A percentile compares a stretch with the other conserved stretches of the same genome.
Conservation (phyloP, 805 yeast genomes). For the Kazachstania psychrophila region DNA sequence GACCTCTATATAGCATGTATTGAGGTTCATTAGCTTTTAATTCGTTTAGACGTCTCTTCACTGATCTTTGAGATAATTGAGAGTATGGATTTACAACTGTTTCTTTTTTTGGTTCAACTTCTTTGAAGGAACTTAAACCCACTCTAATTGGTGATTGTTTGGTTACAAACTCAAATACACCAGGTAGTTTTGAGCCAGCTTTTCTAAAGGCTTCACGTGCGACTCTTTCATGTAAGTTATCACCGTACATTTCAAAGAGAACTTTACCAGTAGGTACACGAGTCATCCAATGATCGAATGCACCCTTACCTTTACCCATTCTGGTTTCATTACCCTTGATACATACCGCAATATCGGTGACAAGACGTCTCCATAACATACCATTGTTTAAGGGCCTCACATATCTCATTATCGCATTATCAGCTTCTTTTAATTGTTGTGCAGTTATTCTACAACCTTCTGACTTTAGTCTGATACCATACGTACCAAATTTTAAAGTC, state of each 20-base stretch:
- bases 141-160: conserved; percentile 57
- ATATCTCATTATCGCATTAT: conserved; percentile 71
- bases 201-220: conserved; percentile 86
- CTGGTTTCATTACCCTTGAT: conserved; percentile 97
- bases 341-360: conserved; percentile 83
- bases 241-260: conserved; percentile 71
- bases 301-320: conserved; percentile 99
- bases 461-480: conserved; percentile 79
- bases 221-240: conserved; percentile 72
- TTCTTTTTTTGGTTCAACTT: conserved; percentile 26
- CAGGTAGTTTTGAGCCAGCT: conserved; percentile 89
- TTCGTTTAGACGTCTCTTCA: conserved; percentile 51
- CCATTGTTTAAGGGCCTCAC: conserved; percentile 63
- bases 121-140: conserved; percentile 51
- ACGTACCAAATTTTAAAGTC: conserved; percentile 67
- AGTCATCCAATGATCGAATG: conserved; percentile 93
- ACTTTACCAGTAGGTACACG: conserved; percentile 95
- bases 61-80: conserved; percentile 48
- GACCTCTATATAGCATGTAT: conserved; percentile 53
- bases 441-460: conserved; percentile 84
- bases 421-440: conserved; percentile 84
- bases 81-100: conserved; percentile 39
- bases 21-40: conserved; percentile 41
- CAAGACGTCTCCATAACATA: conserved; percentile 66
- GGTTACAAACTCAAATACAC: conserved; percentile 76